phyloP scores from a whole-genome alignment of 2,329 filamentous ascomycete species.

The Mollisia scopiformis region DNA sequence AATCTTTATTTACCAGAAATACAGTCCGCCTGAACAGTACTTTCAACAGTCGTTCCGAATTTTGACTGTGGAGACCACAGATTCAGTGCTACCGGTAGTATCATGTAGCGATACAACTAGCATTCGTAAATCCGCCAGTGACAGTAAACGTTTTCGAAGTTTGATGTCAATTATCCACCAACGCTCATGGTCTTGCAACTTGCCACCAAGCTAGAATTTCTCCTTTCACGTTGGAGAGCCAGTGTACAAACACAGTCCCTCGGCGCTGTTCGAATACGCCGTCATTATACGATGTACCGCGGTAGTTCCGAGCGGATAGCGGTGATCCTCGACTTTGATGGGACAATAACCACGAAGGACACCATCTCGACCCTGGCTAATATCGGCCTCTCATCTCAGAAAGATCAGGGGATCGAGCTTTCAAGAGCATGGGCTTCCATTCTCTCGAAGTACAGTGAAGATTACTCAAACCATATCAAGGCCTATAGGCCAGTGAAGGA shows the following conservation, averaged over 20 bases:
- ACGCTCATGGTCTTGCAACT: neutral
- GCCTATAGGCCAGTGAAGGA: constrained; percentile 22
- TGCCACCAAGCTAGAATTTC: neutral
- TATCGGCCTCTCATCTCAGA: constrained; percentile 19
- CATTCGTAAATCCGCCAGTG: neutral
- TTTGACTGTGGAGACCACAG: neutral
- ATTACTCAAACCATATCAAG: constrained; percentile 19
- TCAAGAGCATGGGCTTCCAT: constrained; percentile 13
- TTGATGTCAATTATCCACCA: neutral
- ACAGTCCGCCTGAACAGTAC: no score
- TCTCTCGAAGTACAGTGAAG: constrained; percentile 23
- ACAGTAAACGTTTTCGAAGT: neutral
- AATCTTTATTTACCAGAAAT: no score
- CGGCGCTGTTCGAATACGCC: neutral
- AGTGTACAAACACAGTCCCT: neutral
- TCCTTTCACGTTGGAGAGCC: neutral
- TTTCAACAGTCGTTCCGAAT: no score
- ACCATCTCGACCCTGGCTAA: constrained; percentile 29
- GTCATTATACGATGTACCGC: neutral
- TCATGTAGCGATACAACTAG: neutral
- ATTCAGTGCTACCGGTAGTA: neutral
- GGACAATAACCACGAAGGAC: constrained; percentile 36
- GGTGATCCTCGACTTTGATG: constrained; percentile 37
- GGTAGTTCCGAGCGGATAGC: neutral
- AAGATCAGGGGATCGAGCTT: constrained; percentile 9